These are phyloP conservation scores for Camillea tinctor DNA, from an alignment of 2,329 filamentous ascomycete species.

Conservation along the genomic window DNA sequence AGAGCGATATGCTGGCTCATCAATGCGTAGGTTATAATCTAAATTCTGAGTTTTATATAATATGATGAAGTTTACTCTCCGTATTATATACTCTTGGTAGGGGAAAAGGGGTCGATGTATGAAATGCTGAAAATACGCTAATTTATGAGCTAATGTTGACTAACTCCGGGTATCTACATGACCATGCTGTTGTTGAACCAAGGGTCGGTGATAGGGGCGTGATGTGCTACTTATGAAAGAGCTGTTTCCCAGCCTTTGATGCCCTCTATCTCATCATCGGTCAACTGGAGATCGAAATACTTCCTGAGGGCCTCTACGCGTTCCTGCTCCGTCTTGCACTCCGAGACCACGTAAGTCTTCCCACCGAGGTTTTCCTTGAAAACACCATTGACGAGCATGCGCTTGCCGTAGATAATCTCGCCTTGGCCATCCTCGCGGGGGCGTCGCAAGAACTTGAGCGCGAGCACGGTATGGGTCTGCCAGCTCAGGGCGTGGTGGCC, in stretches of 20 bases:
- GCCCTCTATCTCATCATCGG: slow-evolving; percentile 30
- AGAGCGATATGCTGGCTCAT: no score
- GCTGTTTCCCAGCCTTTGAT: slow-evolving; percentile 51
- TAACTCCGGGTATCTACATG: no score
- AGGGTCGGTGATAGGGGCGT: no score
- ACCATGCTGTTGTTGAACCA: no score
- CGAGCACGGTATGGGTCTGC: slow-evolving; percentile 54
- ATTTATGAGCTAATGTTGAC: no score
- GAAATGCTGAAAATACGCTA: no score
- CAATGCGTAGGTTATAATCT: no score
- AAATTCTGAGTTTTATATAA: no score
- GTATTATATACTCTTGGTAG: no score
- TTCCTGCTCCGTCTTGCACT: slow-evolving; percentile 45
- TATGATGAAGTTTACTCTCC: no score
- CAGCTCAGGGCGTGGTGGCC: slow-evolving; percentile 48
- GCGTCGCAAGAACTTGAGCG: slow-evolving; percentile 52
- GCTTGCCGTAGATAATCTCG: slow-evolving; percentile 49
- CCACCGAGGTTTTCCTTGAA: slow-evolving; percentile 55
- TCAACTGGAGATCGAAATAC: slow-evolving; percentile 16
- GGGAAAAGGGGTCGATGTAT: no score
- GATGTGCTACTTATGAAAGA: slow-evolving; percentile 1
- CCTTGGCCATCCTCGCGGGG: slow-evolving; percentile 38
- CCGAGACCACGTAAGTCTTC: slow-evolving; percentile 46
- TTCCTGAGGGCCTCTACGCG: slow-evolving; percentile 18
- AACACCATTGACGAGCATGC: slow-evolving; percentile 48